Evolutionary conservation across 805 yeast genomes (phyloP), one percentile per base, ranked within the genome.

Genomic region (Kodamaea kakaduensis): DNA sequence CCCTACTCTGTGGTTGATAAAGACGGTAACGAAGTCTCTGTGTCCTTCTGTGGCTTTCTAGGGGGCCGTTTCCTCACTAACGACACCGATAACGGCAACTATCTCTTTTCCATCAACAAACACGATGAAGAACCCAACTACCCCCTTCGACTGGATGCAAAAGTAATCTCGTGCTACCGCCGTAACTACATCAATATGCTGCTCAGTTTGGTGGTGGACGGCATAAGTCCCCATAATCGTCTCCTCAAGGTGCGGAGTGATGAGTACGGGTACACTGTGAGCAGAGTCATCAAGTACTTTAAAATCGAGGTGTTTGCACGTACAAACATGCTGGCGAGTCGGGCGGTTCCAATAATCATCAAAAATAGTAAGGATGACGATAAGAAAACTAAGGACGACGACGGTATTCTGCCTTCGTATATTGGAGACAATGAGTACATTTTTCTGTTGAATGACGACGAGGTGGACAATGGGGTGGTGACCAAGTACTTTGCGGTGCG

Each of bases 151-250:
- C 42, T 43, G 13, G 56, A 56, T 25, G 67, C 70, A 9, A 57
- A 49, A 35, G 69, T 66, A n/a, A 58, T 69, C 16, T 60, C 71
- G 8, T 69, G 74, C 43, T 69, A 69, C 46, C 48, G 75, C 40
- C 46, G 75, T 37, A 69, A 69, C 43, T 65, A 51, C 44, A 64
- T 68, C 31, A 67, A 61, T 40, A 41, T 65, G 5, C 44, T 58
- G 7, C 34, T 60, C 25, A 57, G 52, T 42, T 43, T 62, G 51
- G 56, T 54, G 34, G 42, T 59, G 22, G 47, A 48, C 16, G 59
- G 62, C 2, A 51, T 59, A 21, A 42, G 43, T 12, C 36, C 48
- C 25, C 36, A 44, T n/a, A 38, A 49, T n/a, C 57, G 58, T 31
- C 46, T 61, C 9, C 43, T 61, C 23, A 56, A 58, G 20, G 40